Evolutionary conservation across 2,329 filamentous ascomycete genomes (phyloP).

Genomic region (Microsporum canis): DNA sequence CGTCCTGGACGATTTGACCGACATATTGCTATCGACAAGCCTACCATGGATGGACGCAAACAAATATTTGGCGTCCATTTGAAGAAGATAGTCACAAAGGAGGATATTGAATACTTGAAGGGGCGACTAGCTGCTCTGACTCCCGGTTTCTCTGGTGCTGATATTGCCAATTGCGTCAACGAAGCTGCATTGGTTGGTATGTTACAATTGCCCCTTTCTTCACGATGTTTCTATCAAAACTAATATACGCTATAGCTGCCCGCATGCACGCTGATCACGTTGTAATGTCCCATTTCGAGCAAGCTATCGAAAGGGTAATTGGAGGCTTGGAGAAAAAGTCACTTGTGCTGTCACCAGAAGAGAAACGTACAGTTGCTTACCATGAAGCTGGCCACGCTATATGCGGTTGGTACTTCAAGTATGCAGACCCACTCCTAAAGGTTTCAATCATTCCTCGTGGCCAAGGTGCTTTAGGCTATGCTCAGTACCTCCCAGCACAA

Average conservation of each 20-base stretch:
- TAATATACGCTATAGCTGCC: constrained; percentile 50
- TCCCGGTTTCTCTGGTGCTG: constrained; percentile 91
- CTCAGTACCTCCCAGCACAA: constrained; percentile 83
- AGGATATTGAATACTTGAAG: constrained; percentile 76
- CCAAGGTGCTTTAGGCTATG: constrained; percentile 85
- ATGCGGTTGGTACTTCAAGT: constrained; percentile 94
- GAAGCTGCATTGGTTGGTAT: constrained; percentile 91
- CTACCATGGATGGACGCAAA: constrained; percentile 91
- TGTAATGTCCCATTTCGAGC: constrained; percentile 84
- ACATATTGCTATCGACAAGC: constrained; percentile 88
- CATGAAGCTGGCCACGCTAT: constrained; percentile 98
- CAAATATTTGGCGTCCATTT: constrained; percentile 95
- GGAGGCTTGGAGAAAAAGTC: constrained; percentile 97
- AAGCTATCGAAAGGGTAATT: constrained; percentile 93
- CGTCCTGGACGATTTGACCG: constrained; percentile 92
- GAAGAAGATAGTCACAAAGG: constrained; percentile 84
- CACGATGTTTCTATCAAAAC: background rate
- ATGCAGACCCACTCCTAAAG: constrained; percentile 93
- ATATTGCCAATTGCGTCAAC: constrained; percentile 97
- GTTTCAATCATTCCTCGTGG: constrained; percentile 97
- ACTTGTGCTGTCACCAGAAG: constrained; percentile 78
- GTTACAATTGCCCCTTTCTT: constrained; percentile 23
- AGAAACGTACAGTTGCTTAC: constrained; percentile 94
- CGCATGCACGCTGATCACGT: constrained; percentile 70
- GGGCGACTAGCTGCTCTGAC: constrained; percentile 85